Conservation (phyloP, 352 stramenopile species). For the Phytophthora rubi region DNA sequence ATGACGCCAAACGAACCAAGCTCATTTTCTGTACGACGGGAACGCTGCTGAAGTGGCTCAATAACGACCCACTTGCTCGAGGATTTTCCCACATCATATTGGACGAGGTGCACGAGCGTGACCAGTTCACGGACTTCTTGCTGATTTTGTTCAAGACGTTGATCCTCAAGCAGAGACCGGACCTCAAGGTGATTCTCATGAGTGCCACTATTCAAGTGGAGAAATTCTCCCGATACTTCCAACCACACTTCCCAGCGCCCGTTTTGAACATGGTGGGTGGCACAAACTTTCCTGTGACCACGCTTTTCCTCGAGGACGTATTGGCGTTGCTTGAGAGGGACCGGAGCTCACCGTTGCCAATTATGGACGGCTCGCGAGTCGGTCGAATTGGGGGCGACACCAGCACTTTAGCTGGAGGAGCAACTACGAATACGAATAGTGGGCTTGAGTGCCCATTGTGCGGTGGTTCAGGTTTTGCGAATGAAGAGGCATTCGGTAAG, state of each 20-base stretch:
- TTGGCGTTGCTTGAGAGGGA: slow-evolving; percentile 57
- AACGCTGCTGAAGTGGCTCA: slow-evolving; percentile 88
- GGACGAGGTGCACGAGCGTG: slow-evolving; percentile 96
- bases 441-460: slow-evolving; percentile 87
- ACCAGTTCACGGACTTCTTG: slow-evolving; percentile 96
- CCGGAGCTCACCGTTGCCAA: slow-evolving; percentile 34
- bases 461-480: slow-evolving; percentile 62
- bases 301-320: slow-evolving; percentile 93
- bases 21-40: slow-evolving; percentile 98
- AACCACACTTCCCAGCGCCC: slow-evolving; percentile 68
- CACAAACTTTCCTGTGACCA: slow-evolving; percentile 90
- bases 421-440: slow-evolving; percentile 22
- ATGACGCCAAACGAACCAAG: slow-evolving; percentile 81
- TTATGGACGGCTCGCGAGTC: slow-evolving; percentile 32
- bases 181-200: slow-evolving; percentile 96
- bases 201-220: slow-evolving; percentile 95
- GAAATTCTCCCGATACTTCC: slow-evolving; percentile 94
- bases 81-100: slow-evolving; percentile 95
- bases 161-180: slow-evolving; percentile 78
- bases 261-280: slow-evolving; percentile 84
- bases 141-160: slow-evolving; percentile 93
- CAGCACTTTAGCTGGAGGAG: background rate
- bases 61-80: slow-evolving; percentile 69
- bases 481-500: slow-evolving; percentile 88
- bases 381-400: slow-evolving; percentile 10